Base-by-base conservation (phyloP, 1,139 yeast genomes). In the Candida glucosophila region DNA sequence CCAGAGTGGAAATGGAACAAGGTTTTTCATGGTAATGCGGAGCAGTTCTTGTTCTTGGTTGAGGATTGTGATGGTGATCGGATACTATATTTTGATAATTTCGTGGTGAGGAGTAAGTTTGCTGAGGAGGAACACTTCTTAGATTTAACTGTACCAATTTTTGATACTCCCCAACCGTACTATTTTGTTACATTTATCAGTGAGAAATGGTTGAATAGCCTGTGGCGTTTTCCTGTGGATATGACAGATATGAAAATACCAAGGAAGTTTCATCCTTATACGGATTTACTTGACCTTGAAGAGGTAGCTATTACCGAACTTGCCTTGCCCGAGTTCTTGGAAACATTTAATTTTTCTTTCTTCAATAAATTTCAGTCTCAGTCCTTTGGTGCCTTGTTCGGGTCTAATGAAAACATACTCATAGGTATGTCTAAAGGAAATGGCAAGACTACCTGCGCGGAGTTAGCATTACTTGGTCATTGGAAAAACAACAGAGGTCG, bases 61-160 rank as follows among this genome's bases (percentile, higher is more conserved):
- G 96, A 86, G 43, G 96, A 88, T 43, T 68, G 83, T 30, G 79
- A 83, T 48, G 94, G 95, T 3, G 90, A 82, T 29, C 61, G 55
- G 24, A 65, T 86, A n/a, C 52, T 90, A 14, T 72, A 64, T 40
- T 41, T 57, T 19, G 90, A 81, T 30, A 50, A 58, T 3, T 55
- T 88, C 24, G 40, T 67, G 2, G 66, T 88, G 6, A 58, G 58
- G 17, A 62, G 60, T 30, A 54, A 61, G 15, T 60, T 67, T 27
- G 56, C 74, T 14, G 55, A 63, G 10, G 61, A 68, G 22, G 77
- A 72, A 16, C 79, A 77, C 35, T 43, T 65, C 17, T 29, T 85
- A 3, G 88, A 78, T 24, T 74, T 85, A 39, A 67, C 81, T 1
- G 72, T 88, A 3, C 71, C 81, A 4, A 35, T 73, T 13, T 32